phyloP scores from a whole-genome alignment of 106 monocot species.

The Dioscorea zingiberensis region DNA sequence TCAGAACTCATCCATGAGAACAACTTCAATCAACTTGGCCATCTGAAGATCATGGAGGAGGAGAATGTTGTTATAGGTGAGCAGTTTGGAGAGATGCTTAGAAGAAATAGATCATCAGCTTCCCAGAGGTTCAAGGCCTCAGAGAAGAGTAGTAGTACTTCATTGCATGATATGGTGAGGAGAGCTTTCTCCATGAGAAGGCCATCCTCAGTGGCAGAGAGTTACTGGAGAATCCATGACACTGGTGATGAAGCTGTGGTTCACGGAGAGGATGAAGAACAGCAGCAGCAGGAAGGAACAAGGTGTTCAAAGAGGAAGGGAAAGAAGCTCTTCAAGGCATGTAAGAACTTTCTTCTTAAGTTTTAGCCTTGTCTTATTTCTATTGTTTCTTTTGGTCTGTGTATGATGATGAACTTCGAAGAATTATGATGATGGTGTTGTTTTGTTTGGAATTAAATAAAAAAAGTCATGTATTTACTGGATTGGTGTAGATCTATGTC shows the following conservation, averaged over 20 bases:
- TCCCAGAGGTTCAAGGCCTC: constrained; percentile 17
- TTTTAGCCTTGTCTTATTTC: not conserved
- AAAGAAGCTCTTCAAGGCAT: constrained; percentile 6
- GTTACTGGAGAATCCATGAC: constrained; percentile 27
- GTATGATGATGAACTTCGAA: not conserved
- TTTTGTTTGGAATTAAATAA: not conserved
- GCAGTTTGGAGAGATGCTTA: constrained; percentile 8
- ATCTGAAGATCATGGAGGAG: not conserved
- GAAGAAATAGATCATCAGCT: constrained; percentile 21
- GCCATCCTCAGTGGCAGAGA: constrained; percentile 4
- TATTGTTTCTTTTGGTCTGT: not conserved
- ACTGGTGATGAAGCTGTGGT: not conserved
- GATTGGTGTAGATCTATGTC: not conserved
- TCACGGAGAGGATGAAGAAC: not conserved
- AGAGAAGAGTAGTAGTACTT: not conserved
- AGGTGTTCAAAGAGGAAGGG: not conserved
- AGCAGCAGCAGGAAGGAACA: not conserved
- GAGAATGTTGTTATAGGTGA: too few species aligned
- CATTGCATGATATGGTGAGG: constrained; percentile 11
- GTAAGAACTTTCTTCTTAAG: constrained; percentile 6
- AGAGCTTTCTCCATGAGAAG: constrained; percentile 43
- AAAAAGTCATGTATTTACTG: not conserved
- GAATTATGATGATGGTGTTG: not conserved
- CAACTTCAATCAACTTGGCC: not conserved
- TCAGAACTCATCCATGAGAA: constrained; percentile 5